A percentile compares a stretch with the other conserved stretches of the same genome.
phyloP scores from a whole-genome alignment of 106 monocot genomes.

The Acanthochlamys bracteata region DNA sequence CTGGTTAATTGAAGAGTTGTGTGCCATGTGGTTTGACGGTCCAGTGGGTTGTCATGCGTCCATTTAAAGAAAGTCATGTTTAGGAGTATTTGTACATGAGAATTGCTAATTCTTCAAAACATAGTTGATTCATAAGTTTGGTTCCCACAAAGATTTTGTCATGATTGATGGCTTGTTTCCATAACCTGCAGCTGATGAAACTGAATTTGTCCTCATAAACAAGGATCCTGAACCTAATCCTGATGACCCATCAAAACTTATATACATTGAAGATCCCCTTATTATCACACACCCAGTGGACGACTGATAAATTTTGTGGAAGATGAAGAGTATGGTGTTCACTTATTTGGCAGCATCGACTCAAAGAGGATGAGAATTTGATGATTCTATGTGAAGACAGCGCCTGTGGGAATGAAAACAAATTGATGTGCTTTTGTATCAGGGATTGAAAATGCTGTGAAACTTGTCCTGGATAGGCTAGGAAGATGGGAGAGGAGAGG shows the following conservation, averaged over 20 bases:
- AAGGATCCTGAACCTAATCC: constrained; percentile 84
- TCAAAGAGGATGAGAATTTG: constrained; percentile 67
- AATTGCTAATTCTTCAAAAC: too few relatives aligned
- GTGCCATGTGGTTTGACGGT: too few relatives aligned
- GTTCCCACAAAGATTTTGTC: too few relatives aligned
- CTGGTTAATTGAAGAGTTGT: too few relatives aligned
- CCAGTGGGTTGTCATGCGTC: too few relatives aligned
- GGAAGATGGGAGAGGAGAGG: constrained; percentile 60
- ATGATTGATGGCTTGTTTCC: neutral
- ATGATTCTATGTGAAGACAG: constrained; percentile 52
- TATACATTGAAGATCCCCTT: constrained; percentile 68
- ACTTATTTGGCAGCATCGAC: constrained; percentile 71
- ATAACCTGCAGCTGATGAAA: constrained; percentile 37
- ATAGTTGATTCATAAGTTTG: too few relatives aligned
- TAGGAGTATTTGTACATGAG: too few relatives aligned
- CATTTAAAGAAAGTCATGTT: too few relatives aligned
- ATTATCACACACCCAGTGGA: constrained; percentile 71
- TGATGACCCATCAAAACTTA: constrained; percentile 61
- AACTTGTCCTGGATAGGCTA: constrained; percentile 40
- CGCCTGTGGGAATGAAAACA: constrained; percentile 23
- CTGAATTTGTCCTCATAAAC: constrained; percentile 84
- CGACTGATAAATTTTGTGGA: constrained; percentile 75
- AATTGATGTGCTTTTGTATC: constrained; percentile 24
- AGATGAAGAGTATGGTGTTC: constrained; percentile 66
- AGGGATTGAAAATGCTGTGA: constrained; percentile 32